phyloP scores from a whole-genome alignment of 495 filamentous ascomycete genomes.

The Xylaria longipes region DNA sequence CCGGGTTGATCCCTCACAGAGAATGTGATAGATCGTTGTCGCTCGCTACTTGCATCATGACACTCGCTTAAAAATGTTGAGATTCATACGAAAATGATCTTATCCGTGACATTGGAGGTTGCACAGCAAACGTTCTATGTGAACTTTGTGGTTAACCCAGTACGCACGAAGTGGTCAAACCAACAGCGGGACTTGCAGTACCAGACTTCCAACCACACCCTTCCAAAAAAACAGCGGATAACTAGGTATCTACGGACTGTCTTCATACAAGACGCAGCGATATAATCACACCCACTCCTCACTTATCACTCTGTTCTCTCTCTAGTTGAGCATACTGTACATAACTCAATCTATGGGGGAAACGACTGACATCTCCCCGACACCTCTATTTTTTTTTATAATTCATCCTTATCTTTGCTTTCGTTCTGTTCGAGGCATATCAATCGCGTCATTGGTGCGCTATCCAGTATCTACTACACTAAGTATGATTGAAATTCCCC shows the following conservation, averaged over 20 bases:
- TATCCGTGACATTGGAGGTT: slow-evolving; percentile 3
- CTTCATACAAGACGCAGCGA: not conserved
- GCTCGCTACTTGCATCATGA: not conserved
- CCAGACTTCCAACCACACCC: not conserved
- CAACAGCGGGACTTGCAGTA: not conserved
- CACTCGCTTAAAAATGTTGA: slow-evolving; percentile 6
- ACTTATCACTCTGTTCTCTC: not conserved
- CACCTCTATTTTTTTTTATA: too few relatives aligned
- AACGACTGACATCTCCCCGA: not conserved
- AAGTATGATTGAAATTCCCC: slow-evolving; percentile 35
- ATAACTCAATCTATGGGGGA: not conserved
- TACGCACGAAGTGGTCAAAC: not conserved
- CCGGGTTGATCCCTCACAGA: slow-evolving; percentile 2
- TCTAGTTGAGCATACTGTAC: not conserved
- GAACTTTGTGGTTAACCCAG: not conserved
- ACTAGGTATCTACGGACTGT: not conserved
- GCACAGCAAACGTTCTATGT: slow-evolving; percentile 3
- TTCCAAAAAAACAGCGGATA: not conserved
- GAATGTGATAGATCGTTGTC: not conserved
- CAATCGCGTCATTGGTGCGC: not conserved
- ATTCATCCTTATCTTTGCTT: not conserved
- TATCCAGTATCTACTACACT: slow-evolving; percentile 18
- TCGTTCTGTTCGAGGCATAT: not conserved
- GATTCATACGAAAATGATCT: not conserved
- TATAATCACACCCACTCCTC: not conserved